Evolutionary conservation across 148 eudicot species (phyloP), one percentile per base, ranked within the genome.

Genomic region (Dysphania ambrosioides): DNA sequence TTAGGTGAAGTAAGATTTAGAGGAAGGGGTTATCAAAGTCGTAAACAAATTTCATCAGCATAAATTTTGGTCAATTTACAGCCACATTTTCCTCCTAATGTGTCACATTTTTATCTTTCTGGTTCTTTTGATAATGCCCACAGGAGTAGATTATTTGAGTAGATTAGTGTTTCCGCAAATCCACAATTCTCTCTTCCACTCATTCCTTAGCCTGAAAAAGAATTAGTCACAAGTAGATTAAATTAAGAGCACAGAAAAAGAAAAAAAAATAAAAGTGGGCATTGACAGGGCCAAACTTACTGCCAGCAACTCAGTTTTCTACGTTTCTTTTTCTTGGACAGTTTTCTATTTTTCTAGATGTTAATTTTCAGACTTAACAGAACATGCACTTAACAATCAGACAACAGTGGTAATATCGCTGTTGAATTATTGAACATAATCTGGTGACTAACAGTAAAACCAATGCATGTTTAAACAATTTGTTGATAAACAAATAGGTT

Each of bases 271-370:
- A n/a, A n/a, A n/a, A 68, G 36, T 11, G n/a, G 30, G 66, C 69
- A 71, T 77, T 62, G 75, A 77, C 75, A 60, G 30, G 61, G 70
- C 75, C 80, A 77, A 71, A 77, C 70, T 26, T 63, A 71, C 42
- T 70, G 80, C 75, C 35, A 71, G 51, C 64, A 70, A 71, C 64
- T 23, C 35, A n/a, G 19, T 44, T 21, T 69, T n/a, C n/a, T n/a
- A n/a, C n/a, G n/a, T n/a, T n/a, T n/a, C n/a, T n/a, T n/a, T n/a
- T n/a, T n/a, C n/a, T n/a, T n/a, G n/a, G n/a, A n/a, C n/a, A n/a
- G n/a, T n/a, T n/a, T n/a, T n/a, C n/a, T n/a, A n/a, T n/a, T n/a
- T n/a, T n/a, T 70, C 74, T 77, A 69, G 74, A 62, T 21, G 64
- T 56, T 56, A 13, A 13, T 56, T 56, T 34, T 15, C 24, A 7